Evolutionary conservation across 139 green algal species (phyloP).

Genomic region (Pycnococcus provasolii): DNA sequence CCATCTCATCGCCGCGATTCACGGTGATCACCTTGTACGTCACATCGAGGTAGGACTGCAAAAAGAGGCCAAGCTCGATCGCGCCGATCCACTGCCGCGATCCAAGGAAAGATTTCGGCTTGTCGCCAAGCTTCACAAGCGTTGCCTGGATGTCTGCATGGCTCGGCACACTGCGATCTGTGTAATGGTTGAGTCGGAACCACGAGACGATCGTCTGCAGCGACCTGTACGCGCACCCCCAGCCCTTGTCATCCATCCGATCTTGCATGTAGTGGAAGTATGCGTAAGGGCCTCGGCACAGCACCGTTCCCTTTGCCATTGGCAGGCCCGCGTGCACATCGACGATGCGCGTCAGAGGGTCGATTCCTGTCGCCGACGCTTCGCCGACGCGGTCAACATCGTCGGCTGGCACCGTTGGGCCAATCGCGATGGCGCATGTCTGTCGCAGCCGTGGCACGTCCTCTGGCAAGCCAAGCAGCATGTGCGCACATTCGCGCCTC

Average conservation of each 20-base stretch:
- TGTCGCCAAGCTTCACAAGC: slow-evolving; percentile 76
- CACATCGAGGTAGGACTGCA: slow-evolving; percentile 69
- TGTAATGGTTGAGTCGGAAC: slow-evolving; percentile 75
- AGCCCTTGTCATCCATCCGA: slow-evolving; percentile 76
- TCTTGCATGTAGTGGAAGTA: slow-evolving; percentile 98
- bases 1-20: slow-evolving; percentile 60
- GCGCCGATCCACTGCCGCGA: slow-evolving; percentile 84
- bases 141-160: slow-evolving; percentile 71
- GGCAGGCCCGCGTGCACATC: slow-evolving; percentile 61
- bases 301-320: slow-evolving; percentile 35
- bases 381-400: background rate
- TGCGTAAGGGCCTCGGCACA: slow-evolving; percentile 73
- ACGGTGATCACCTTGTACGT: slow-evolving; percentile 58
- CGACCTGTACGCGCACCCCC: slow-evolving; percentile 92
- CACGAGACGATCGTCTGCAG: slow-evolving; percentile 89
- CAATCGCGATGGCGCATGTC: slow-evolving; percentile 36
- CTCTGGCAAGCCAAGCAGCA: slow-evolving; percentile 49
- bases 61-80: slow-evolving; percentile 79
- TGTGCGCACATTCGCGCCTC: slow-evolving; percentile 27
- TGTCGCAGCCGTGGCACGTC: slow-evolving; percentile 59
- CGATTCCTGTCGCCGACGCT: slow-evolving; percentile 5
- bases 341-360: slow-evolving; percentile 26
- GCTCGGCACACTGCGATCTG: slow-evolving; percentile 45
- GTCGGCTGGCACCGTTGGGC: background rate
- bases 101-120: slow-evolving; percentile 63